Percentiles rank a stretch among this genome's conserved stretches.
These are phyloP conservation scores for Aureobasidium sp. DNA, from an alignment of 2,329 filamentous ascomycete genomes.

Conservation along the genomic window DNA sequence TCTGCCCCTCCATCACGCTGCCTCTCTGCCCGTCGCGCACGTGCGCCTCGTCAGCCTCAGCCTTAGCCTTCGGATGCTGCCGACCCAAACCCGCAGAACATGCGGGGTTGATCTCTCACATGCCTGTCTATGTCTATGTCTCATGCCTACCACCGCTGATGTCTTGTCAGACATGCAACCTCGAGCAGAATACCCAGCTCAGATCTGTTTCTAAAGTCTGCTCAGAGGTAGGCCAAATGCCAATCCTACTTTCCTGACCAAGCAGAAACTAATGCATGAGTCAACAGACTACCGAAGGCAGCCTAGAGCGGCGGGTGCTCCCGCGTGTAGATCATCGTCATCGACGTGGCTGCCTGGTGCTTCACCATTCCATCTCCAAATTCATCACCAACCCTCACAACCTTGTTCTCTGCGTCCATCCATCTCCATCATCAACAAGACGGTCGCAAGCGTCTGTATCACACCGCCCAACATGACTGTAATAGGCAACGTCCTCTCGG, in stretches of 20 bases:
- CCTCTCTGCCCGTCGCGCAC: background rate
- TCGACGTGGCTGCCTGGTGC: background rate
- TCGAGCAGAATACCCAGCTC: background rate
- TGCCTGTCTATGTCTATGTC: background rate
- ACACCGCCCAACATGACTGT: background rate
- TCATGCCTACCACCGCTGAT: background rate
- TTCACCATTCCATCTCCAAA: background rate
- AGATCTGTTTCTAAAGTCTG: background rate
- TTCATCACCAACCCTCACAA: background rate
- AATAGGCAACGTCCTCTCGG: constrained; percentile 37
- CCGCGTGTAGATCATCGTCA: constrained; percentile 3
- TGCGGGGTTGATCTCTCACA: background rate
- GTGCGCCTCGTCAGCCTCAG: background rate
- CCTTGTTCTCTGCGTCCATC: background rate
- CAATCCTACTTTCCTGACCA: too few relatives aligned
- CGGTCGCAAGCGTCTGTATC: background rate
- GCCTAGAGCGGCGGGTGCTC: background rate
- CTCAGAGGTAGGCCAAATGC: background rate
- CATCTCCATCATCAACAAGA: background rate
- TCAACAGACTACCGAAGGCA: background rate
- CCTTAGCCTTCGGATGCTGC: background rate
- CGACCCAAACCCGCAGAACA: background rate
- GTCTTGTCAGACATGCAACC: background rate
- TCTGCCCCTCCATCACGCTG: background rate
- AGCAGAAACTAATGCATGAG: background rate